phyloP scores from a whole-genome alignment of 805 yeast species.

The Middelhovenomyces tepae region DNA sequence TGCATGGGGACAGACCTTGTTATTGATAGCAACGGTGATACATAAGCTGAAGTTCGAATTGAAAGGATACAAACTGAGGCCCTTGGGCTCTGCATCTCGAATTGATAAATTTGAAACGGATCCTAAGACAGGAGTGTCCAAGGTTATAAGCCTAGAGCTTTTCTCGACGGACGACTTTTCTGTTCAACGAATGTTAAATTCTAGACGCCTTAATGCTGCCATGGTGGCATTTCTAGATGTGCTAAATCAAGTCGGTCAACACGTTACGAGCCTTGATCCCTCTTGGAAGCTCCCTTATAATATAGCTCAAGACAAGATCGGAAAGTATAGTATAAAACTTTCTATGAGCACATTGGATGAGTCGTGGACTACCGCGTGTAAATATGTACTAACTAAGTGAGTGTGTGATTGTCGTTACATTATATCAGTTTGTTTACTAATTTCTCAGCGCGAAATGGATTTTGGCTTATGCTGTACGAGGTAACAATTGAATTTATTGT shows the following conservation, averaged over 20 bases:
- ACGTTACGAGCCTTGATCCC: conserved; percentile 37
- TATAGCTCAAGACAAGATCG: conserved; percentile 64
- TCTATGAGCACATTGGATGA: conserved; percentile 54
- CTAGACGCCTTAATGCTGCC: conserved; percentile 69
- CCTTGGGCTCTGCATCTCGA: conserved; percentile 77
- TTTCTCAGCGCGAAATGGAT: conserved; percentile 57
- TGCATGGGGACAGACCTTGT: conserved; percentile 76
- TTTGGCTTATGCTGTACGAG: conserved; percentile 48
- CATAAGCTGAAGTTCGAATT: conserved; percentile 48
- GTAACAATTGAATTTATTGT: neutral
- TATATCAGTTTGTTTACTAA: neutral
- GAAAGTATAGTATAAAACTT: conserved; percentile 65
- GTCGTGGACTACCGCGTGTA: conserved; percentile 88
- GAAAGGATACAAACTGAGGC: conserved; percentile 55
- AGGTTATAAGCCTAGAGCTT: conserved; percentile 42
- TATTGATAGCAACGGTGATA: conserved; percentile 57
- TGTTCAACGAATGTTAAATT: conserved; percentile 60
- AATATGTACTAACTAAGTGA: conserved; percentile 59
- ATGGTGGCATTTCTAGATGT: conserved; percentile 70
- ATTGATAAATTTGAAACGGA: conserved; percentile 49
- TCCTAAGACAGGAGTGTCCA: conserved; percentile 28
- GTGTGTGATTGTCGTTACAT: neutral
- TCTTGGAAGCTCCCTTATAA: conserved; percentile 61
- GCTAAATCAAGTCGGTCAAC: conserved; percentile 42
- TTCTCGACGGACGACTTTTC: conserved; percentile 66